A percentile compares a stretch with the other conserved stretches of the same genome.
Conservation (phyloP, 2,329 filamentous ascomycete genomes). For the Ophiostoma himal-ulmi region DNA sequence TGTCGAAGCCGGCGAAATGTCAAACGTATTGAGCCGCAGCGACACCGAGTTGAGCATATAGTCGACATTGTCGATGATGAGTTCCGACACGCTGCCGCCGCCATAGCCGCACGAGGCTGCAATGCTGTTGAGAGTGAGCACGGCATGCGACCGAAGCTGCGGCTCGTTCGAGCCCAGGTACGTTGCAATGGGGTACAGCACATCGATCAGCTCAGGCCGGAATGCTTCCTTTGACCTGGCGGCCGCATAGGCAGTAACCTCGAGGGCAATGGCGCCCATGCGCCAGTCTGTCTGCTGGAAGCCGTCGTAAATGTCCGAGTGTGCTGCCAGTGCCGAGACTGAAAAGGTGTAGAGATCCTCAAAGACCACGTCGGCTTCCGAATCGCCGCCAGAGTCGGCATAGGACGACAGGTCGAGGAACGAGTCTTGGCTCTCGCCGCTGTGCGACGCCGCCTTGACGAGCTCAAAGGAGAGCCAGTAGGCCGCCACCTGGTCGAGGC, state of each 20-base stretch:
- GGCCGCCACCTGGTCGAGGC: conserved; percentile 58
- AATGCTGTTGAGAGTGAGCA: conserved; percentile 76
- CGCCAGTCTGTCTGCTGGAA: conserved; percentile 55
- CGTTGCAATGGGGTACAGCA: conserved; percentile 87
- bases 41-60: conserved; percentile 94
- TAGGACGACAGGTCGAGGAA: conserved; percentile 52
- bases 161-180: conserved; percentile 67
- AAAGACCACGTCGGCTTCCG: conserved; percentile 42
- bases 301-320: conserved; percentile 37
- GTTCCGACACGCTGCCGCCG: conserved; percentile 56
- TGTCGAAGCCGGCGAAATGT: conserved; percentile 84
- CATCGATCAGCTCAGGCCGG: conserved; percentile 79
- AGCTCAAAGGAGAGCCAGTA: conserved; percentile 78
- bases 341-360: conserved; percentile 67
- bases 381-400: conserved; percentile 25
- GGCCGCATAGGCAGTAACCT: conserved; percentile 72
- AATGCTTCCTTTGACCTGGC: conserved; percentile 61
- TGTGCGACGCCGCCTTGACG: conserved; percentile 46
- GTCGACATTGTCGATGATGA: conserved; percentile 88
- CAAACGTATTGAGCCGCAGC: conserved; percentile 81
- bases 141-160: conserved; percentile 70
- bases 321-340: conserved; percentile 53
- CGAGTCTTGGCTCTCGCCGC: conserved; percentile 49
- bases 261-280: conserved; percentile 70
- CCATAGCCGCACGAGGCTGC: conserved; percentile 67